Evolutionary conservation across 2,329 filamentous ascomycete species (phyloP), one percentile per base, ranked within the genome.

Genomic region (Chrysosporium keratinophilum): DNA sequence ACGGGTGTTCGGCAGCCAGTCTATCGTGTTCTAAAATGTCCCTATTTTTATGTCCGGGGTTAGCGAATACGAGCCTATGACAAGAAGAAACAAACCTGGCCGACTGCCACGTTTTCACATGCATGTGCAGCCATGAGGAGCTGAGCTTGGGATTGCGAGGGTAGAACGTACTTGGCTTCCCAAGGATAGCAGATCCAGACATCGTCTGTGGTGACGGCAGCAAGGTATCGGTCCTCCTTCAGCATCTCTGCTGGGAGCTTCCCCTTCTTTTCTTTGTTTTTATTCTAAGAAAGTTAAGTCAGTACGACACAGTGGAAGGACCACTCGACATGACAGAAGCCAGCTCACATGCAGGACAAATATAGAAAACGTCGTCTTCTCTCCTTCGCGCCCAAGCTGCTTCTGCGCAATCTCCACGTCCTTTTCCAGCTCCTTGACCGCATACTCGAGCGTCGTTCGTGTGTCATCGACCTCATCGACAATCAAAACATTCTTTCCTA

Each of bases 161-260:
- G 15, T n/a, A 41, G 17, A 31, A 74, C 78, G 54, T 74, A 81
- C 77, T 74, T 85, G 42, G 93, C 93, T 76, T 97, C 93, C 93
- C 93, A 98, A 14, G 93, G 93, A 74, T 98, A 98, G 78, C 88
- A 94, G 69, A 97, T 97, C 93, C 93, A 98, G 60, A 89, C 84
- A 72, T 98, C 91, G n/a, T 80, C 81, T 33, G 94, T 87, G 5
- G 91, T 97, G 66, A 85, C 77, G 19, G 93, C 88, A 19, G 93
- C 93, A 61, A 86, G 72, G 73, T 98, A 98, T 63, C 85, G 78
- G 54, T 80, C 79, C 53, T 82, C 73, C 40, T 78, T 73, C 59
- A 91, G 76, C 80, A 97, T 88, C 37, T 88, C 83, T 17, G 80
- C 65, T 10, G 93, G 90, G 54, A 98, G 77, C 17, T 73, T 74